Evolutionary conservation across 495 filamentous ascomycete genomes (phyloP).

Genomic region (Melanomma pulvis-pyrius): DNA sequence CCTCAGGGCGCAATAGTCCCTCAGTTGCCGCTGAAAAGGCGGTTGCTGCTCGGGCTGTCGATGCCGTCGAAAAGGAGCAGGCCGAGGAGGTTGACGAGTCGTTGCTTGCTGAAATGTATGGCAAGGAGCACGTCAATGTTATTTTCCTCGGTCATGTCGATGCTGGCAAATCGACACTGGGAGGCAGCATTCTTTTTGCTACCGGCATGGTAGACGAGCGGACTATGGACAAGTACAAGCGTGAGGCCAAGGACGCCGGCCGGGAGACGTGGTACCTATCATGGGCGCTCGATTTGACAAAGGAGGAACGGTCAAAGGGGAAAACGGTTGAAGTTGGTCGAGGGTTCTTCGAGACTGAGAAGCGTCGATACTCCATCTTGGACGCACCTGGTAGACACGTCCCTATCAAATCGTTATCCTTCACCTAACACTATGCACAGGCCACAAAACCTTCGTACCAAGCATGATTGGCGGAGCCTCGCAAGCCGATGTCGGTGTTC

Average conservation of each 20-base stretch:
- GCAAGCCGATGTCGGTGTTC: slow-evolving; percentile 91
- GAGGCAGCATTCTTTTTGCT: slow-evolving; percentile 85
- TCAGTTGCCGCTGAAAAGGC: slow-evolving; percentile 56
- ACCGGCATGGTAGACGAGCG: slow-evolving; percentile 99
- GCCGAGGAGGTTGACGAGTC: slow-evolving; percentile 87
- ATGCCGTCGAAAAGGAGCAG: slow-evolving; percentile 86
- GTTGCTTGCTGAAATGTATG: slow-evolving; percentile 91
- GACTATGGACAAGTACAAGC: slow-evolving; percentile 97
- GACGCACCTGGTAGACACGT: slow-evolving; percentile 67
- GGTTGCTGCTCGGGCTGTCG: slow-evolving; percentile 64
- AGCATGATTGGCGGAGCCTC: slow-evolving; percentile 97
- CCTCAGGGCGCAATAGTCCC: slow-evolving; percentile 71
- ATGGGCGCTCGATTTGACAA: slow-evolving; percentile 95
- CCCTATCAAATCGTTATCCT: not conserved
- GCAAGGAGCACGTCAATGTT: slow-evolving; percentile 97
- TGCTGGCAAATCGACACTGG: slow-evolving; percentile 94
- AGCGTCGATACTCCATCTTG: slow-evolving; percentile 86
- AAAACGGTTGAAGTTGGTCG: slow-evolving; percentile 98
- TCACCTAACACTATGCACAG: slow-evolving; percentile 41
- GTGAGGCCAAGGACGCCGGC: slow-evolving; percentile 91
- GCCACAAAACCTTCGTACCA: slow-evolving; percentile 94
- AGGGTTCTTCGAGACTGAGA: slow-evolving; percentile 93
- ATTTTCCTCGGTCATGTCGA: slow-evolving; percentile 99
- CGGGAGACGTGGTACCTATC: slow-evolving; percentile 99
- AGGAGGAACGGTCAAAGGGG: slow-evolving; percentile 93